Evolutionary conservation across 140 eudicot genomes (phyloP), one percentile per base, ranked within the genome.

Genomic region (Senecio squalidus): DNA sequence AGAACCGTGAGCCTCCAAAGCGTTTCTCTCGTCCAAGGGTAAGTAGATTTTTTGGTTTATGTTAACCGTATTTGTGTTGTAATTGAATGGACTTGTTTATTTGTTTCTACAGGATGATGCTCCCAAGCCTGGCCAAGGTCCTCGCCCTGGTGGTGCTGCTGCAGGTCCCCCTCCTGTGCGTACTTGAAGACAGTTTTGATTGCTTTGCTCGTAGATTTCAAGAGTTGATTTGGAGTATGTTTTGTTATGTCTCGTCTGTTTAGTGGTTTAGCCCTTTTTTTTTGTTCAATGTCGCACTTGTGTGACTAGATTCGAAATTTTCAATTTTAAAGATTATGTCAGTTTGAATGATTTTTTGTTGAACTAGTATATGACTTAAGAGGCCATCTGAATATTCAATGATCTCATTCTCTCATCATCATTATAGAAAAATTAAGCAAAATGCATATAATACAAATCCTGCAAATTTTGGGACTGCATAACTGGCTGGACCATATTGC

Each of bases 1-100:
- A 93, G 80, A 79, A 62, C 82, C 88, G 95, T 75, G 95, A 86
- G 78, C 97, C 95, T 9, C 97, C 97, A 55, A 85, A 88, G 92
- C 79, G 92, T 10, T 84, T 79, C 79, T 48, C 74, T 23, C 83
- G 95, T 60, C 89, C 85, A 69, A 81, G 86, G 90, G 94, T 88
- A 73, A n/a, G n/a, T n/a, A n/a, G n/a, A n/a, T n/a, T n/a, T 44
- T 10, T 41, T 41, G 14, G 17, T 23, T 51, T 5, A 13, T 30
- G 9, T 9, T 31, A 4, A 4, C 5, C 4, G 20, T 1, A 18
- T 2, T 13, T 17, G 16, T 21, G 24, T 26, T 9, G 15, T 39
- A 8, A 18, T 17, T 52, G 20, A 28, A 51, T 20, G 27, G 8
- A 20, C 26, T 26, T 30, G 17, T 17, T 1, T 9, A 5, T 11